Base-by-base conservation (phyloP, 768 basidiomycete genomes). In the Phaffia australis region DNA sequence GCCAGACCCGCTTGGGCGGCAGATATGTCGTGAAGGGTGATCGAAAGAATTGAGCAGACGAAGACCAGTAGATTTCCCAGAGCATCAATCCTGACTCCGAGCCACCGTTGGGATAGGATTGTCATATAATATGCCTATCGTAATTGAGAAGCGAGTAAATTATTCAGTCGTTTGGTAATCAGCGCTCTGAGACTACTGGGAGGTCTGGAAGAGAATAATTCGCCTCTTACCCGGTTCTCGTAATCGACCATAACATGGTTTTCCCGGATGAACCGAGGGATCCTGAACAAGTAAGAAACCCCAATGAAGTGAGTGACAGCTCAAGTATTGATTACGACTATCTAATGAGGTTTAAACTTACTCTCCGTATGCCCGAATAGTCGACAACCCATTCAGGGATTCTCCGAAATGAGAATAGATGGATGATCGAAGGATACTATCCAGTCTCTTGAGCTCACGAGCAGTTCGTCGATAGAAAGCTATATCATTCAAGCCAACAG, bases 351-450 rank as follows among this genome's bases (percentile, higher is more conserved):
- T n/a, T 11, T 42, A 42, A 11, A 11, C 85, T 68, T 94, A 74
- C 75, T 89, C 91, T 9, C 86, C 85, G 70, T 95, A 95, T 0
- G 90, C 89, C 47, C 62, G 58, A n/a, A 75, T 70, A 0, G 72
- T 74, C 1, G 87, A 81, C 49, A 94, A 76, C 21, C 93, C 93
- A 18, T 86, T 85, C 19, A 95, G 79, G 25, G 87, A 87, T 77
- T 95, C 92, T 1, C 89, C 88, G 76, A 95, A 95, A 74, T 94
- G 91, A 0, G 89, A 85, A 74, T 95, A 95, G 21, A 97, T 48
- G 2, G 54, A 29, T 1, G 29, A 23, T 35, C 91, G 84, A 32
- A 95, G 76, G n/a, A 94, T 81, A 29, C 89, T 84, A 78, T 94
- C 89, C 48, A 62, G 30, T 2, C 66, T 19, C 30, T 92, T 94